A percentile compares a stretch with the other conserved stretches of the same genome.
phyloP scores from a whole-genome alignment of 148 eudicot species.

The Vaccinium macrocarpon region DNA sequence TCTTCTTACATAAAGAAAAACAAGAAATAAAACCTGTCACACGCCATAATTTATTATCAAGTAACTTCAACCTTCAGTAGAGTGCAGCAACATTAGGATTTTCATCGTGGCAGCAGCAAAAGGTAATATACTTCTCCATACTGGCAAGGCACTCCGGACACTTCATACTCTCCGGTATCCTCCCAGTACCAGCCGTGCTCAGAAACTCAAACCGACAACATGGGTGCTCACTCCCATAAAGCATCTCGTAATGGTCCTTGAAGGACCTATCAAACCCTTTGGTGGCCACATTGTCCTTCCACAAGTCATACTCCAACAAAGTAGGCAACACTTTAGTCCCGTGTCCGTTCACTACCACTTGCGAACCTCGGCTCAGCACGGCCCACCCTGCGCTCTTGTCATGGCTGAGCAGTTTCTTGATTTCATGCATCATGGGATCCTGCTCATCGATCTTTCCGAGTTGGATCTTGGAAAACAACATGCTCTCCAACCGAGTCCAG shows the following conservation, averaged over 20 bases:
- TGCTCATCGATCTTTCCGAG: constrained; percentile 28
- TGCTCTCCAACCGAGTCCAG: constrained; percentile 66
- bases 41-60: background rate
- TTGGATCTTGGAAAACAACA: constrained; percentile 60
- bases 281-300: constrained; percentile 32
- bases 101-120: constrained; percentile 49
- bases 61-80: background rate
- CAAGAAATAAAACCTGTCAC: background rate
- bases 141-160: constrained; percentile 53
- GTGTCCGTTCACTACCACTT: constrained; percentile 34
- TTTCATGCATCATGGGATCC: constrained; percentile 40
- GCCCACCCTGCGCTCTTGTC: constrained; percentile 57
- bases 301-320: constrained; percentile 18
- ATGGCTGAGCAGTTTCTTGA: constrained; percentile 48
- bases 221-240: constrained; percentile 23
- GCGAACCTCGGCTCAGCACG: constrained; percentile 41
- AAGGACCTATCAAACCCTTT: constrained; percentile 33
- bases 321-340: constrained; percentile 23
- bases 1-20: background rate
- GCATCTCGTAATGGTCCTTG: constrained; percentile 18
- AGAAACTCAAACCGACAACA: constrained; percentile 49
- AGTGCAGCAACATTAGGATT: no score
- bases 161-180: constrained; percentile 31
- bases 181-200: constrained; percentile 18
- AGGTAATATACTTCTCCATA: constrained; percentile 36